Evolutionary conservation across 2,329 filamentous ascomycete genomes (phyloP).

Genomic region (Fonsecaea multimorphosa): DNA sequence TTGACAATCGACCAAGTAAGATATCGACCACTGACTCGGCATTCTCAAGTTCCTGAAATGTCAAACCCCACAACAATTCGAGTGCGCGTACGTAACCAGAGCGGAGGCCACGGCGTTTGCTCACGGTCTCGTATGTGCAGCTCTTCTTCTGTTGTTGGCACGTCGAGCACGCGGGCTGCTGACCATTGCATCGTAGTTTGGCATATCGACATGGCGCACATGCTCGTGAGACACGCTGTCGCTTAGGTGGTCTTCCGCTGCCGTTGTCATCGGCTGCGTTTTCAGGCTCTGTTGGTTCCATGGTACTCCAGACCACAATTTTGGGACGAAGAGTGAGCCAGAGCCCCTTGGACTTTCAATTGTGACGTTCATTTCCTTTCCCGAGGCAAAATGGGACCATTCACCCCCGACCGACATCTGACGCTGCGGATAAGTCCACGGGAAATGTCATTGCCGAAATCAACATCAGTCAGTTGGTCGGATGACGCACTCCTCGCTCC

Average conservation of each 20-base stretch:
- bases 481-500: too few species aligned
- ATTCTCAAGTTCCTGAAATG: constrained; percentile 51
- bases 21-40: constrained; percentile 15
- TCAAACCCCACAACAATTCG: constrained; percentile 53
- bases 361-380: neutral
- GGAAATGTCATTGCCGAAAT: too few species aligned
- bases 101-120: constrained; percentile 52
- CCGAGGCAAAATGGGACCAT: too few species aligned
- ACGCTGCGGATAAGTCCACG: too few species aligned
- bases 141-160: constrained; percentile 48
- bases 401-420: too few species aligned
- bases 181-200: constrained; percentile 49
- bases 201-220: constrained; percentile 51
- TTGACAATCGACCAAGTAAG: neutral
- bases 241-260: constrained; percentile 41
- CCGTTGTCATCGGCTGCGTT: constrained; percentile 46
- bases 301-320: neutral
- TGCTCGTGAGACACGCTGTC: constrained; percentile 53
- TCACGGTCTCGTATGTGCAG: constrained; percentile 52
- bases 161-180: constrained; percentile 49
- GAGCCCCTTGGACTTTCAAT: too few species aligned
- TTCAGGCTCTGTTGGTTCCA: neutral
- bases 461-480: too few species aligned
- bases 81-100: constrained; percentile 55
- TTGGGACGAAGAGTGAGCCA: too few species aligned